Evolutionary conservation across 2,329 filamentous ascomycete genomes (phyloP).

Genomic region (Hymenoscyphus infarciens): DNA sequence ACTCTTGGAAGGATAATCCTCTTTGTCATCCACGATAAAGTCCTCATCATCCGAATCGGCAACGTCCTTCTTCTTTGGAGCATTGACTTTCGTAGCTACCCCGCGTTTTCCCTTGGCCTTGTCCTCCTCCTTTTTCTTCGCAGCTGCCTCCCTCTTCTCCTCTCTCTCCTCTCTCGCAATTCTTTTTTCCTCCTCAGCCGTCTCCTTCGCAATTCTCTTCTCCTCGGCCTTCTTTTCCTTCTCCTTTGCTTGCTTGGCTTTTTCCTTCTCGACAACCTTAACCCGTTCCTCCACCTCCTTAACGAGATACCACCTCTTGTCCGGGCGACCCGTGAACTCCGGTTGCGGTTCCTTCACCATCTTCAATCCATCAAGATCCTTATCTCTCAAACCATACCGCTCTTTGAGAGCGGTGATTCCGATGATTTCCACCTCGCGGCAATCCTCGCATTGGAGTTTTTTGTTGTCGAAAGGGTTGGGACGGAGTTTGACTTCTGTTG

Average conservation of each 20-base stretch:
- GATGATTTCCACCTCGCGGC: not conserved
- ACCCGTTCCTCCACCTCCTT: not conserved
- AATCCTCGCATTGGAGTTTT: not conserved
- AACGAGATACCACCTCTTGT: not conserved
- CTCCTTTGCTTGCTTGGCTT: not conserved
- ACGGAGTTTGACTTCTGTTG: not conserved
- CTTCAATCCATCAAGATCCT: not conserved
- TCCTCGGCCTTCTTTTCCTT: not conserved
- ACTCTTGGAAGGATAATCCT: too few relatives aligned
- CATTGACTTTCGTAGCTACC: not conserved
- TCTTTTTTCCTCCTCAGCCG: not conserved
- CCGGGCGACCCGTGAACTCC: not conserved
- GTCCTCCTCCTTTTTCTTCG: not conserved
- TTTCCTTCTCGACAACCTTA: not conserved
- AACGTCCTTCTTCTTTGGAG: too few relatives aligned
- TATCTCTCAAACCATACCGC: not conserved
- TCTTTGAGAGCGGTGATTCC: not conserved
- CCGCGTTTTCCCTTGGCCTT: not conserved
- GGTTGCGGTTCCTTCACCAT: not conserved
- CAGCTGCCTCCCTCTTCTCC: not conserved
- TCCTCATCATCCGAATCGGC: too few relatives aligned
- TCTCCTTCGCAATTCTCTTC: not conserved
- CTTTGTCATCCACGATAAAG: too few relatives aligned
- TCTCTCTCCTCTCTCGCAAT: not conserved
- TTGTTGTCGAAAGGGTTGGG: not conserved